These are phyloP conservation scores for Globisporangium okanoganense DNA, from an alignment of 352 stramenopile genomes.

Conservation along the genomic window DNA sequence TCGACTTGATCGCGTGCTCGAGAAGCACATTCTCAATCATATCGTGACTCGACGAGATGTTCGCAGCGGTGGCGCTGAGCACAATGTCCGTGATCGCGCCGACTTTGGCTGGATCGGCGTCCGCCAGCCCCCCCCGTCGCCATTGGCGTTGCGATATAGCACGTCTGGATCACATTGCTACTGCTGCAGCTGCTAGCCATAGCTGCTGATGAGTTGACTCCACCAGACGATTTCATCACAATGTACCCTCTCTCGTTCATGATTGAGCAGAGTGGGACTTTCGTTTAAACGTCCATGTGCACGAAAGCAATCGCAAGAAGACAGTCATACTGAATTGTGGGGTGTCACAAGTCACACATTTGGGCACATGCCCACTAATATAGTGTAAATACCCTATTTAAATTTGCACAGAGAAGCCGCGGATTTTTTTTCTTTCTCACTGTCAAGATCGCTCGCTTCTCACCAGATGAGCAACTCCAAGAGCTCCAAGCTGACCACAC, in stretches of 20 bases:
- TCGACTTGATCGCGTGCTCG: constrained; percentile 18
- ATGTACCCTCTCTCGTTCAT: constrained; percentile 63
- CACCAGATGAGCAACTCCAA: neutral
- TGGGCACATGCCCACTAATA: too few species aligned
- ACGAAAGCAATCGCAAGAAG: too few species aligned
- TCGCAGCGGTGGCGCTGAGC: constrained; percentile 24
- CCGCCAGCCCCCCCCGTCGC: constrained; percentile 7
- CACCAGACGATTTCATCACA: constrained; percentile 29
- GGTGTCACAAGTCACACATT: too few species aligned
- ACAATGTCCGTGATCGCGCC: constrained; percentile 29
- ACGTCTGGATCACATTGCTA: constrained; percentile 25
- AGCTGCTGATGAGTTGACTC: neutral
- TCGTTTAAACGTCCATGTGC: too few species aligned
- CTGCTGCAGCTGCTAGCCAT: neutral
- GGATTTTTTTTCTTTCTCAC: too few species aligned
- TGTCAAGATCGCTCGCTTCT: neutral
- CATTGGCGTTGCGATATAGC: constrained; percentile 29
- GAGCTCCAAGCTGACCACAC: neutral
- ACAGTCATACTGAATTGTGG: too few species aligned
- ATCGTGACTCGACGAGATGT: constrained; percentile 25
- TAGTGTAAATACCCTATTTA: too few species aligned
- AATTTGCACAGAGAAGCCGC: too few species aligned
- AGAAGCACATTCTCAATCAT: constrained; percentile 55
- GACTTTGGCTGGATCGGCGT: neutral
- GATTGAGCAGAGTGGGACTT: too few species aligned